phyloP scores from a whole-genome alignment of 441 rosid species.

The Populus tomentosa region DNA sequence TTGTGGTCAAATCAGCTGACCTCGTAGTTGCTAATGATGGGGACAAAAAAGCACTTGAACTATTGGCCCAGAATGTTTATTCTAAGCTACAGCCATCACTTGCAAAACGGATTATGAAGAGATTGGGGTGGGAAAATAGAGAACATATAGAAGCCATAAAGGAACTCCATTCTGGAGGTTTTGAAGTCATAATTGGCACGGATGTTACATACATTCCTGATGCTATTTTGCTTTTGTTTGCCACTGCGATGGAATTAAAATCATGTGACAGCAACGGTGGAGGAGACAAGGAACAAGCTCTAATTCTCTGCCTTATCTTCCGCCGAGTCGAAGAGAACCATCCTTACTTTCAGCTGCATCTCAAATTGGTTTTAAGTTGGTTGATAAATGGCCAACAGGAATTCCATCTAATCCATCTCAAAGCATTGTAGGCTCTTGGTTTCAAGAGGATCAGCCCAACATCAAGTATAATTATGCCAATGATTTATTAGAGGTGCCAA shows the following conservation, averaged over 20 bases:
- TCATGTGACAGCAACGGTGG: constrained; percentile 4
- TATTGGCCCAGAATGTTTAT: constrained; percentile 48
- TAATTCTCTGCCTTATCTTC: constrained; percentile 70
- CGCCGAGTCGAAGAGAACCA: constrained; percentile 68
- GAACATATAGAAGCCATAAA: constrained; percentile 40
- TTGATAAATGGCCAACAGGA: constrained; percentile 56
- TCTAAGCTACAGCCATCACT: constrained; percentile 45
- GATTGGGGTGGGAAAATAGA: constrained; percentile 75
- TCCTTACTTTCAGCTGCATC: constrained; percentile 66
- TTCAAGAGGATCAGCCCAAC: constrained; percentile 20
- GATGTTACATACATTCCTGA: constrained; percentile 72
- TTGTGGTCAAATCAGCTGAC: constrained; percentile 52
- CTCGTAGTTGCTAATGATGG: constrained; percentile 78
- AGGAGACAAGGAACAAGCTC: constrained; percentile 27
- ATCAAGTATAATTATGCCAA: no score
- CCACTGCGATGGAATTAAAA: constrained; percentile 64
- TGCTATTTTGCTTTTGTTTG: constrained; percentile 68
- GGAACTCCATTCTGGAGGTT: no score
- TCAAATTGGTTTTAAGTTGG: constrained; percentile 56
- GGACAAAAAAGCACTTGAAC: constrained; percentile 53
- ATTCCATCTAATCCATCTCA: constrained; percentile 5
- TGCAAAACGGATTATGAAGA: constrained; percentile 41
- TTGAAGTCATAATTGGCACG: constrained; percentile 40
- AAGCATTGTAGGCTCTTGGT: constrained; percentile 57
- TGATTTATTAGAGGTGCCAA: no score